phyloP scores from a whole-genome alignment of 768 basidiomycete species.

The Mycena polygramma region DNA sequence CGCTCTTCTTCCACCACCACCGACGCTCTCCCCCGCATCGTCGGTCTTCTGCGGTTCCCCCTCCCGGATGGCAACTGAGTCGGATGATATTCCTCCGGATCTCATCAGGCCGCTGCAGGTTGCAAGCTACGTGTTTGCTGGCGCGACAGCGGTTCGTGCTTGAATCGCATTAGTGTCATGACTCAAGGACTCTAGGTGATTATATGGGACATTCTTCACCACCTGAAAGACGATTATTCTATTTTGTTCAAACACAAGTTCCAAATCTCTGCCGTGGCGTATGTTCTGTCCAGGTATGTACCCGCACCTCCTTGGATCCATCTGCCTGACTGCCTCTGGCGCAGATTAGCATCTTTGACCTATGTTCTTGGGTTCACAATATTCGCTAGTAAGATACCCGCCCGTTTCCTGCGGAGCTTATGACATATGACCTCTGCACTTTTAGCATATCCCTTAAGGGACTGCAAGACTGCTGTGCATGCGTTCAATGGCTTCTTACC shows the following conservation, averaged over 20 bases:
- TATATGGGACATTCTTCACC: not conserved
- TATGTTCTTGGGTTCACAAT: constrained; percentile 5
- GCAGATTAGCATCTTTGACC: not conserved
- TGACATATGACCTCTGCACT: not conserved
- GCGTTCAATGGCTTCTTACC: not conserved
- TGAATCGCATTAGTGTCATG: not conserved
- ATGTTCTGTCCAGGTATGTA: not conserved
- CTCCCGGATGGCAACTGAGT: not conserved
- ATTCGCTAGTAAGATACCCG: not conserved
- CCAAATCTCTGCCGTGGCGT: not conserved
- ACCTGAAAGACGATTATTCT: not conserved
- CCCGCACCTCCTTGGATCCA: no score
- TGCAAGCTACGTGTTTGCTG: not conserved
- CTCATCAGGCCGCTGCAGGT: not conserved
- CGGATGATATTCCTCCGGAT: not conserved
- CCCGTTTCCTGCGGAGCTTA: no score
- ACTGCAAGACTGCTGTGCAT: not conserved
- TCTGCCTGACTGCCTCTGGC: not conserved
- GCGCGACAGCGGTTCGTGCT: not conserved
- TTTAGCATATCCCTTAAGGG: not conserved
- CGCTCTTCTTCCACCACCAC: no score
- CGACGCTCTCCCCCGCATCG: no score
- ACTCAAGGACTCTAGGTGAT: not conserved
- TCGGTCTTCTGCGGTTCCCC: not conserved
- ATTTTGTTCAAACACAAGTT: not conserved